A percentile compares a stretch with the other conserved stretches of the same genome.
Evolutionary conservation across 208 protist species (phyloP).

Genomic region (Leptomonas pyrrhocoris): DNA sequence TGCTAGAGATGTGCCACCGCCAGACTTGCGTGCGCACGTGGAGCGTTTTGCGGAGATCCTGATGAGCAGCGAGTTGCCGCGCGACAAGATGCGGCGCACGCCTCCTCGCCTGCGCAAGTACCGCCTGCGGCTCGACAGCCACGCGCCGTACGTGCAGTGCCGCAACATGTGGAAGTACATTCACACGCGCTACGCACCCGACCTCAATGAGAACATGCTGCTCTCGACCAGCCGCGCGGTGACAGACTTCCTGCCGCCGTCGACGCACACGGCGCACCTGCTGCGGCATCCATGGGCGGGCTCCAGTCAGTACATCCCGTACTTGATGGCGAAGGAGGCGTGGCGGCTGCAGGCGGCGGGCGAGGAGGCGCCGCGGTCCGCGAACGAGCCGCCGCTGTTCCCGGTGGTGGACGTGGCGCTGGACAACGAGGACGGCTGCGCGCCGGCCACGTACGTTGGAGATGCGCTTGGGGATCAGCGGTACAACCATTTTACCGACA

Average conservation of each 20-base stretch:
- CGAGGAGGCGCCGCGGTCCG: neutral
- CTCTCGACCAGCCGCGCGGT: constrained; percentile 9
- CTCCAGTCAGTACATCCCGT: constrained; percentile 27
- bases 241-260: constrained; percentile 17
- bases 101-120: constrained; percentile 26
- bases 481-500: constrained; percentile 22
- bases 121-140: constrained; percentile 25
- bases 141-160: constrained; percentile 25
- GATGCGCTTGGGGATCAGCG: constrained; percentile 3
- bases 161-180: constrained; percentile 30
- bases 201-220: constrained; percentile 27
- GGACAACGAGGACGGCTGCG: constrained; percentile 31
- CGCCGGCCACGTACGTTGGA: constrained; percentile 19
- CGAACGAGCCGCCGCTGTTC: constrained; percentile 5
- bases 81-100: constrained; percentile 7
- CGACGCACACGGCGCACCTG: constrained; percentile 27
- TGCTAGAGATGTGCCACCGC: no score
- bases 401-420: constrained; percentile 24
- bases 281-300: constrained; percentile 26
- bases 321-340: constrained; percentile 30
- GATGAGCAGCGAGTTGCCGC: constrained; percentile 8
- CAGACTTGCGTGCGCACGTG: no score
- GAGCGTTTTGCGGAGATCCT: constrained; percentile 4
- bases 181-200: constrained; percentile 25
- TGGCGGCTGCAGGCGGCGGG: constrained; percentile 18